Evolutionary conservation across 345 rosid genomes (phyloP), one percentile per base, ranked within the genome.

Genomic region (Corchorus olitorius): DNA sequence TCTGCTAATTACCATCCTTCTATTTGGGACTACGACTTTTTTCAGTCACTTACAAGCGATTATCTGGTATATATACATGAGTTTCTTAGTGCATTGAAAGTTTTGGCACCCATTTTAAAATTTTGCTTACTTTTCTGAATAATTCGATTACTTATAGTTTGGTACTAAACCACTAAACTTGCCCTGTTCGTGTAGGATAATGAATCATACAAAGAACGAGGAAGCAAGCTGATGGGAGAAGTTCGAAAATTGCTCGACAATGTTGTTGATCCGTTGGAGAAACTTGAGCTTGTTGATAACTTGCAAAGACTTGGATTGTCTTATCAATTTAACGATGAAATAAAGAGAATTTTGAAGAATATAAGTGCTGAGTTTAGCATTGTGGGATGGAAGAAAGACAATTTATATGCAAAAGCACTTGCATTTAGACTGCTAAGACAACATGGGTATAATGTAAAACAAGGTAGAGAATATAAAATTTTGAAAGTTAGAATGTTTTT

Each of bases 221-320:
- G 8, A 0, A 1, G 19, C 13, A 41, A 70, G 43, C 46, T 78
- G 8, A 61, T 45, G 69, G 68, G 33, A 5, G 60, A 65, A 48
- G 83, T 77, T 39, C 59, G 58, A 3, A 70, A 37, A 54, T 64
- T 77, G 72, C 39, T 79, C 11, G 41, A 58, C 3, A 59, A 65
- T 15, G 39, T 75, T 33, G 65, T 70, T 64, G 76, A 61, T 37
- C 76, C 70, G 27, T 61, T 78, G 15, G 68, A 75, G 14, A 73
- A 78, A 41, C 83, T 78, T 35, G 86, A 82, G 73, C 65, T 80
- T 14, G 19, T 85, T 8, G 84, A 85, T 61, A 45, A 46, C 45
- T 52, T 82, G 52, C 80, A 82, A 59, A 82, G 84, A 61, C 85
- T 82, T 22, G 85, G 85, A 63, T 35, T 85, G 13, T 85, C 84